Evolutionary conservation across 1,284 basidiomycete species (phyloP).

Genomic region (Lentinus polychrous): DNA sequence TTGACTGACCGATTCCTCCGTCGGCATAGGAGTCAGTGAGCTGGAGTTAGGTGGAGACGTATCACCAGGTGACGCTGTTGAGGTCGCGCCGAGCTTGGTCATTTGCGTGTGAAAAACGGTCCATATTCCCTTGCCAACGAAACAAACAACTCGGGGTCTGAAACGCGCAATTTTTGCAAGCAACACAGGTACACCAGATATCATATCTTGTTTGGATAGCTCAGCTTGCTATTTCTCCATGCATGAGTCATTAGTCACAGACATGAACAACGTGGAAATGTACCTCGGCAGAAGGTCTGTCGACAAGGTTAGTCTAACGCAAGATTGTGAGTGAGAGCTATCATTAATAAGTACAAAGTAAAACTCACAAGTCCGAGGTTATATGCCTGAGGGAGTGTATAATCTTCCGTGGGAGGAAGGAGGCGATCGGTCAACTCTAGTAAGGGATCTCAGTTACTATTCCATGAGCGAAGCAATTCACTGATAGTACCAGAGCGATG

Average conservation of each 20-base stretch:
- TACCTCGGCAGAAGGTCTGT: conserved; percentile 22
- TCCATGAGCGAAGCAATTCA: neutral
- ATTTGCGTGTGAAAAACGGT: conserved; percentile 22
- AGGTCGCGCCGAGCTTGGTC: neutral
- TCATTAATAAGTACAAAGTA: neutral
- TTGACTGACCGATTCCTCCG: neutral
- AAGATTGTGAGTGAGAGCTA: neutral
- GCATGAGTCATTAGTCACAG: neutral
- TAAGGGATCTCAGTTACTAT: neutral
- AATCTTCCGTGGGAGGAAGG: conserved; percentile 19
- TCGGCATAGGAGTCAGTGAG: neutral
- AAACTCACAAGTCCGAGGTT: conserved; percentile 19
- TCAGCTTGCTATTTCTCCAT: conserved; percentile 18
- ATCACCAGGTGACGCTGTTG: neutral
- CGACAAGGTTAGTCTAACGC: conserved; percentile 23
- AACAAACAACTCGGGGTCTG: conserved; percentile 58
- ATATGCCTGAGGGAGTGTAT: conserved; percentile 17
- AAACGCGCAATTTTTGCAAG: conserved; percentile 48
- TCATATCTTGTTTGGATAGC: conserved; percentile 18
- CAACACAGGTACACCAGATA: conserved; percentile 29
- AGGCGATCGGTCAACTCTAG: conserved; percentile 18
- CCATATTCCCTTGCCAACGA: conserved; percentile 70
- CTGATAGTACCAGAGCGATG: conserved; percentile 37
- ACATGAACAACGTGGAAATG: neutral
- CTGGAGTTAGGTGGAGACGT: neutral